Conservation (phyloP, 139 green algal genomes). For the Mesostigma viride region DNA sequence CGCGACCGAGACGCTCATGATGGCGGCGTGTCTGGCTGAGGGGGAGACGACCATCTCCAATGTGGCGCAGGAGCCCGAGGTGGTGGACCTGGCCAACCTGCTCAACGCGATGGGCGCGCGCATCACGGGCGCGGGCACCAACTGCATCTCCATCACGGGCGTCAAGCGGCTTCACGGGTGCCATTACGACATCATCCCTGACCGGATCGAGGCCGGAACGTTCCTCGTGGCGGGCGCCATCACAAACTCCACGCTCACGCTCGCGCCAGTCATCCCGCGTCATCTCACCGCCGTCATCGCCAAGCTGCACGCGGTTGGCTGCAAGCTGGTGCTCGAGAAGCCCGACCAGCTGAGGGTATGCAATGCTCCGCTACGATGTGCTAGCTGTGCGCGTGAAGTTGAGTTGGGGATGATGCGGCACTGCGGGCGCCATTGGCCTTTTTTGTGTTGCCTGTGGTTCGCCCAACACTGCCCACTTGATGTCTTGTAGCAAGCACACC, state of each 20-base stretch:
- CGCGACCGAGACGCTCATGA: conserved; percentile 48
- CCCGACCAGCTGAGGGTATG: conserved; percentile 10
- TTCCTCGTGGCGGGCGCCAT: conserved; percentile 42
- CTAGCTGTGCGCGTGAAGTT: no score
- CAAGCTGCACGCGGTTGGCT: conserved; percentile 32
- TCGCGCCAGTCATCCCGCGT: conserved; percentile 31
- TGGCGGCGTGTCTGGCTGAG: conserved; percentile 37
- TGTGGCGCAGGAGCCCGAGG: conserved; percentile 40
- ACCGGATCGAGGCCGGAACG: conserved; percentile 46
- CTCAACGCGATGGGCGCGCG: conserved; percentile 34
- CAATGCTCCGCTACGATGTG: no score
- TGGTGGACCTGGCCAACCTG: conserved; percentile 43
- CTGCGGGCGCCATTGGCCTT: no score
- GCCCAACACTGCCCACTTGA: no score
- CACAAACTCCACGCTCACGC: conserved; percentile 28
- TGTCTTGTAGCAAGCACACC: no score
- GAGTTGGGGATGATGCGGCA: no score
- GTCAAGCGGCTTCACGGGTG: conserved; percentile 19
- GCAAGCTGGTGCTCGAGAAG: conserved; percentile 13
- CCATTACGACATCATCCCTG: conserved; percentile 46
- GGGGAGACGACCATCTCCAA: conserved; percentile 38
- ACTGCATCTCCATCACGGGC: conserved; percentile 29
- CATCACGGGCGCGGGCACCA: conserved; percentile 31
- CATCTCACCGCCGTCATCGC: conserved; percentile 33
- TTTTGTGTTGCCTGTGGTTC: no score